Conservation (phyloP, 1,139 yeast species). For the Yamadazyma atmosphaerica region DNA sequence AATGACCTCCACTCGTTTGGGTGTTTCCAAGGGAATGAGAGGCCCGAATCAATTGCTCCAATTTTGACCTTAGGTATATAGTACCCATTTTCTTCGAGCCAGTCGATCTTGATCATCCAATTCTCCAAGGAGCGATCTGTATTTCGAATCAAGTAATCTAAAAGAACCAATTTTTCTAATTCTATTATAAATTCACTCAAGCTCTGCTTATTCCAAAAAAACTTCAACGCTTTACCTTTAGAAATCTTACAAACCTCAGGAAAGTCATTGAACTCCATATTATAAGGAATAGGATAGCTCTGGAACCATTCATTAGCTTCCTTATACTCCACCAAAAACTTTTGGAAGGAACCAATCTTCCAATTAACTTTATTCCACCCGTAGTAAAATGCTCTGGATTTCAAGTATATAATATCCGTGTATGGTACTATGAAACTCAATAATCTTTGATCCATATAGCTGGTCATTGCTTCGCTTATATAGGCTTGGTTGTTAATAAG, state of each 20-base stretch:
- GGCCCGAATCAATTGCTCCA: slow-evolving; percentile 78
- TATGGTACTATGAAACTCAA: slow-evolving; percentile 63
- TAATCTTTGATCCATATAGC: slow-evolving; percentile 60
- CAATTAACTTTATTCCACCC: slow-evolving; percentile 29
- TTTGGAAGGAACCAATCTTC: slow-evolving; percentile 69
- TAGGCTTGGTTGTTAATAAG: slow-evolving; percentile 73
- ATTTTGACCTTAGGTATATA: slow-evolving; percentile 46
- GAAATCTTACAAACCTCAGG: slow-evolving; percentile 23
- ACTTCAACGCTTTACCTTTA: slow-evolving; percentile 21
- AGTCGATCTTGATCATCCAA: slow-evolving; percentile 69
- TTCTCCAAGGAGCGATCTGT: slow-evolving; percentile 77
- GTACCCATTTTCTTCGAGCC: slow-evolving; percentile 31
- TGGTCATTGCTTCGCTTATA: slow-evolving; percentile 72
- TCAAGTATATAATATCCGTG: slow-evolving; percentile 57
- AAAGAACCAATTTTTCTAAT: slow-evolving; percentile 65
- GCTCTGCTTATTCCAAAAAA: slow-evolving; percentile 56
- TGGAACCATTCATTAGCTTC: slow-evolving; percentile 65
- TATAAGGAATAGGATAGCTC: slow-evolving; percentile 54
- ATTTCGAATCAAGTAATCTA: slow-evolving; percentile 73
- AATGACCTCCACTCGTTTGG: slow-evolving; percentile 83
- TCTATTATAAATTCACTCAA: slow-evolving; percentile 59
- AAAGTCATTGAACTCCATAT: slow-evolving; percentile 17
- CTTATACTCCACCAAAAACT: slow-evolving; percentile 57
- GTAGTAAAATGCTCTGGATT: slow-evolving; percentile 58
- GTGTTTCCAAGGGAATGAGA: slow-evolving; percentile 80